Base-by-base conservation (phyloP, 257 asterid genomes). In the Solanum tacnaense region DNA sequence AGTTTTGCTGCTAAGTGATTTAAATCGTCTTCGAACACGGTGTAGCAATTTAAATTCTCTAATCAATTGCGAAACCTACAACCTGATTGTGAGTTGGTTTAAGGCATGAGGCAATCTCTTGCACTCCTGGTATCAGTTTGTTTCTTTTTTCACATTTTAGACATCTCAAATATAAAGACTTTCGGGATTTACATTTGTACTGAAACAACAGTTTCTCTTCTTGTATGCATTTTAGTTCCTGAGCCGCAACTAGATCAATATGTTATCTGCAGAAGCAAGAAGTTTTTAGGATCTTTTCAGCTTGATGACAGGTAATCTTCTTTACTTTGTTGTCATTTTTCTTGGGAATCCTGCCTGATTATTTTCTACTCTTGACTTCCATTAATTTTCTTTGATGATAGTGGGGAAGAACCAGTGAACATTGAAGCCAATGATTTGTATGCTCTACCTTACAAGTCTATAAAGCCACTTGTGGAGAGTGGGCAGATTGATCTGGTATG, bases 231-330 rank as follows among this genome's bases (percentile, higher is more conserved):
- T 88, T 56, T 83, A 96, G 99, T 95, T 90, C 96, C 96, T 4
- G 98, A 93, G 93, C 98, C 98, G 56, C 88, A 92, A 87, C 93
- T 95, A 86, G 96, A 95, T 71, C 70, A 92, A 41, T 95, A 94
- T 46, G 96, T 95, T 13, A 89, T 96, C 74, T 94, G 99, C 92
- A 92, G 98, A 90, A 94, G 97, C 97, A 94, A 94, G 94, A 94
- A 87, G 91, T 91, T 87, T 85, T 88, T 94, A 68, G 99, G 99
- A 88, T 87, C 98, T 49, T 93, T 94, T 87, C 98, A 95, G 89
- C 98, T 97, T 70, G 98, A 94, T 75, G 99, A 94, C 87, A 91
- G 99, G 98, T 90, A 93, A 89, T 79, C 87, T 86, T 23, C 87
- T 13, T 13, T 36, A 27, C 46, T 79, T 75, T 3, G 34, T 32